Percentiles rank a stretch among this genome's conserved stretches.
Conservation (phyloP, 352 stramenopile genomes). For the Peronosclerospora sorghi region DNA sequence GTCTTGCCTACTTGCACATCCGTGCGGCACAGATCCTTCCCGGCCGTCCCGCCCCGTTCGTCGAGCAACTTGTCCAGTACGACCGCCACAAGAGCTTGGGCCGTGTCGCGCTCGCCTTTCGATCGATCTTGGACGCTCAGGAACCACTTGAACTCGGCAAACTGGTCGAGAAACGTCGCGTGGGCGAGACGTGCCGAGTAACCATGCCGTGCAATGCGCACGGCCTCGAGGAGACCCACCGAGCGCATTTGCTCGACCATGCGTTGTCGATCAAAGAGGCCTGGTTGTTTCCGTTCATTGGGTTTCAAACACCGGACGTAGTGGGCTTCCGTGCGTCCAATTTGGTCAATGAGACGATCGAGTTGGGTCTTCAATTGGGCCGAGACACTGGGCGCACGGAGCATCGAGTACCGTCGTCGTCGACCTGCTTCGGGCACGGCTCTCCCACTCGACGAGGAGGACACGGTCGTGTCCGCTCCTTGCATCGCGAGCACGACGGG, state of each 20-base stretch:
- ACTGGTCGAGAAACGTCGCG: constrained; percentile 82
- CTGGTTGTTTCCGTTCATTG: constrained; percentile 86
- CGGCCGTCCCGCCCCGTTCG: constrained; percentile 3
- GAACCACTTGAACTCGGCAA: constrained; percentile 45
- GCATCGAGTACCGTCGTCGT: constrained; percentile 33
- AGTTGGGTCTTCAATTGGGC: constrained; percentile 92
- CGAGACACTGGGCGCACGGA: constrained; percentile 70
- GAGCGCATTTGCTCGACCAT: constrained; percentile 97
- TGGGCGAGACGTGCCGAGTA: constrained; percentile 93
- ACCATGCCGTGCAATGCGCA: constrained; percentile 90
- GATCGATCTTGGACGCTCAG: constrained; percentile 11
- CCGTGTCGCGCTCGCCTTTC: constrained; percentile 17
- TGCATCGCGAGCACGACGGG: constrained; percentile 51
- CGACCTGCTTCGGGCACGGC: constrained; percentile 7
- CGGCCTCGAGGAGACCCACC: constrained; percentile 92
- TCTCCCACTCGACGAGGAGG: too few relatives aligned
- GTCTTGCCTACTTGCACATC: constrained; percentile 52
- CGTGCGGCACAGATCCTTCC: constrained; percentile 16
- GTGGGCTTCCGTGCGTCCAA: constrained; percentile 92
- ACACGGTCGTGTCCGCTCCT: constrained; percentile 35
- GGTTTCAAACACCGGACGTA: constrained; percentile 99
- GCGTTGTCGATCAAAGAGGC: constrained; percentile 59
- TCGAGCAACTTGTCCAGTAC: constrained; percentile 21
- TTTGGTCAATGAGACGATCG: constrained; percentile 88
- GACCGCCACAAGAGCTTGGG: constrained; percentile 16